phyloP scores from a whole-genome alignment of 2,329 filamentous ascomycete genomes.

The Cryphonectria naterciae region DNA sequence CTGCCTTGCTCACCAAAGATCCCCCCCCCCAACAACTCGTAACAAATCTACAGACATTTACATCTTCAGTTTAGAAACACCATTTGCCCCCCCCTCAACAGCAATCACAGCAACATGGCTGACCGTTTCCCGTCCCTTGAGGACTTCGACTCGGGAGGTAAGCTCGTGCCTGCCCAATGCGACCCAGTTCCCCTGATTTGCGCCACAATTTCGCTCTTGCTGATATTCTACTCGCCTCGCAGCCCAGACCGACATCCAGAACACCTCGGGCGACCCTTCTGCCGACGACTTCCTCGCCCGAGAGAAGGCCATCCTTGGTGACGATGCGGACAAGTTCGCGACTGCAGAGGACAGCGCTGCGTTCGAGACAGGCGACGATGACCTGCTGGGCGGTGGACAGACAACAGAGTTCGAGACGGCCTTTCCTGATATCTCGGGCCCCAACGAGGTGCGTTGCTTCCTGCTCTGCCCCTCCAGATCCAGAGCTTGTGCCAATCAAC shows the following conservation, averaged over 20 bases:
- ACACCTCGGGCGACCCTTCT: conserved; percentile 60
- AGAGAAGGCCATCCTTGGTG: conserved; percentile 87
- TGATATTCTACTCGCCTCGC: conserved; percentile 35
- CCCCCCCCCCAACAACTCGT: background rate
- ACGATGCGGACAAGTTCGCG: conserved; percentile 89
- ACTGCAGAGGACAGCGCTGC: conserved; percentile 72
- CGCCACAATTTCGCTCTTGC: conserved; percentile 18
- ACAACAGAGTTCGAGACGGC: conserved; percentile 76
- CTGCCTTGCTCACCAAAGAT: background rate
- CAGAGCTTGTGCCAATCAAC: background rate
- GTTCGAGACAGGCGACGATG: conserved; percentile 69
- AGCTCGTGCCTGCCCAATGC: conserved; percentile 33
- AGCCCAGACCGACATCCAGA: conserved; percentile 72
- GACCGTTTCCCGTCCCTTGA: conserved; percentile 80
- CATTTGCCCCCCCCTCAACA: background rate
- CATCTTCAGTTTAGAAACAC: background rate
- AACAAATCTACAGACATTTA: background rate
- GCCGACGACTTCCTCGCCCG: conserved; percentile 87
- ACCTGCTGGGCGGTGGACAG: conserved; percentile 65
- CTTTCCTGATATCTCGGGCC: conserved; percentile 76
- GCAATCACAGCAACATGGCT: conserved; percentile 59
- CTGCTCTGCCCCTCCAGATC: background rate
- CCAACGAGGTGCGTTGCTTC: conserved; percentile 64
- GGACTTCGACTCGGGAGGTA: conserved; percentile 72
- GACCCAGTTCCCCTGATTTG: conserved; percentile 21